phyloP scores from a whole-genome alignment of 2,329 filamentous ascomycete species.

The Sclerotinia nivalis region DNA sequence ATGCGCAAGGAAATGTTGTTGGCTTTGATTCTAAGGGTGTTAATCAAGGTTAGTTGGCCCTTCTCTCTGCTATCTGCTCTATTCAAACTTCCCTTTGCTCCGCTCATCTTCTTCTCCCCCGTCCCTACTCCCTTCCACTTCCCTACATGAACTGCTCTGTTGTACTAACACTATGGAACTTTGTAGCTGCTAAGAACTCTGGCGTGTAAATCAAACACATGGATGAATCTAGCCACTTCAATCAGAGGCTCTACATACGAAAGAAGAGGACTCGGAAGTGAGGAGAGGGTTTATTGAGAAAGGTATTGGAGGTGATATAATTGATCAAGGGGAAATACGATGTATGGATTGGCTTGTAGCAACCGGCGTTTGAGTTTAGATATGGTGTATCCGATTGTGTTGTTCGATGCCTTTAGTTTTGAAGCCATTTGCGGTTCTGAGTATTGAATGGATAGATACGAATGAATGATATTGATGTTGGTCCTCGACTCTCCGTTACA shows the following conservation, averaged over 20 bases:
- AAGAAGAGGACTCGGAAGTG: background rate
- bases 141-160: background rate
- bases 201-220: background rate
- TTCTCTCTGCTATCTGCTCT: background rate
- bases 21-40: conserved; percentile 33
- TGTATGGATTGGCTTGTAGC: no score
- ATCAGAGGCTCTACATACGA: background rate
- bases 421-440: no score
- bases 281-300: no score
- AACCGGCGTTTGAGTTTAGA: background rate
- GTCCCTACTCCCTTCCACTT: no score
- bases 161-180: background rate
- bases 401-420: no score
- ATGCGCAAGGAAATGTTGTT: conserved; percentile 34
- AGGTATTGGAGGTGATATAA: background rate
- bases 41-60: conserved; percentile 20
- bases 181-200: background rate
- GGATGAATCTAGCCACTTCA: background rate
- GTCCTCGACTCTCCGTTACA: background rate
- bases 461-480: background rate
- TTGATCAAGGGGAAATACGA: no score
- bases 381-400: background rate
- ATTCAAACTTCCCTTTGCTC: no score
- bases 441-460: no score
- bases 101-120: background rate